Conservation (phyloP, 2,329 filamentous ascomycete genomes). For the Byssoonygena ceratinophila region DNA sequence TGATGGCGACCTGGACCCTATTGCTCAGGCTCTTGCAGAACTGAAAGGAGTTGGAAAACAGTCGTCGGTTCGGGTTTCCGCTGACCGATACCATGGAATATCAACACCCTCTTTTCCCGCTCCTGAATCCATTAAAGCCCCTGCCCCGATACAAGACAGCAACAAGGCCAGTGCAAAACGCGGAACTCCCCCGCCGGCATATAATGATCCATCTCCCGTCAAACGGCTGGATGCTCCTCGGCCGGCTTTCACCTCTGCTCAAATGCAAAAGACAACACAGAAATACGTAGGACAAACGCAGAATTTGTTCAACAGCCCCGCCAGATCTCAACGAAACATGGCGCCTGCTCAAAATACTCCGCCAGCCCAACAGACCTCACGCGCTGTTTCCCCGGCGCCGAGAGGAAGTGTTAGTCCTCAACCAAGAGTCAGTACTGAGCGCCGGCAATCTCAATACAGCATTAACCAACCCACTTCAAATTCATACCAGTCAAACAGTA, state of each 20-base stretch:
- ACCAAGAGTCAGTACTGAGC: slow-evolving; percentile 18
- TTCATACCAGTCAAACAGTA: slow-evolving; percentile 36
- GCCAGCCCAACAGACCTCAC: slow-evolving; percentile 30
- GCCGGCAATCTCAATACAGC: slow-evolving; percentile 33
- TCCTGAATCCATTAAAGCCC: slow-evolving; percentile 22
- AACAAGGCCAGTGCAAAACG: slow-evolving; percentile 44
- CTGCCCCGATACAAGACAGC: slow-evolving; percentile 18
- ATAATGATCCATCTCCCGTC: slow-evolving; percentile 56
- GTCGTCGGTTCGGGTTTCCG: slow-evolving; percentile 73
- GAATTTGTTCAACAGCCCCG: slow-evolving; percentile 53
- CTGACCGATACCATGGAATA: slow-evolving; percentile 90
- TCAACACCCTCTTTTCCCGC: slow-evolving; percentile 59
- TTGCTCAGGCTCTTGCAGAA: slow-evolving; percentile 83
- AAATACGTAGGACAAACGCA: slow-evolving; percentile 76
- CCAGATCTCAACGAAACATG: slow-evolving; percentile 22
- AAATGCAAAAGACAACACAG: slow-evolving; percentile 91
- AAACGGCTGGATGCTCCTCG: slow-evolving; percentile 78
- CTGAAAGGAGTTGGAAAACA: slow-evolving; percentile 81
- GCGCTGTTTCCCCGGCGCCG: slow-evolving; percentile 30
- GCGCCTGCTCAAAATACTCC: slow-evolving; percentile 19
- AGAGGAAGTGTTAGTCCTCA: slow-evolving; percentile 31
- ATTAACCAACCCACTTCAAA: slow-evolving; percentile 37
- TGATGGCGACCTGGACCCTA: slow-evolving; percentile 66
- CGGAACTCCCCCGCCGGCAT: slow-evolving; percentile 76
- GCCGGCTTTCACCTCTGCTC: slow-evolving; percentile 80